These are phyloP conservation scores for Botrytis fragariae DNA, from an alignment of 2,329 filamentous ascomycete genomes.

Conservation along the genomic window DNA sequence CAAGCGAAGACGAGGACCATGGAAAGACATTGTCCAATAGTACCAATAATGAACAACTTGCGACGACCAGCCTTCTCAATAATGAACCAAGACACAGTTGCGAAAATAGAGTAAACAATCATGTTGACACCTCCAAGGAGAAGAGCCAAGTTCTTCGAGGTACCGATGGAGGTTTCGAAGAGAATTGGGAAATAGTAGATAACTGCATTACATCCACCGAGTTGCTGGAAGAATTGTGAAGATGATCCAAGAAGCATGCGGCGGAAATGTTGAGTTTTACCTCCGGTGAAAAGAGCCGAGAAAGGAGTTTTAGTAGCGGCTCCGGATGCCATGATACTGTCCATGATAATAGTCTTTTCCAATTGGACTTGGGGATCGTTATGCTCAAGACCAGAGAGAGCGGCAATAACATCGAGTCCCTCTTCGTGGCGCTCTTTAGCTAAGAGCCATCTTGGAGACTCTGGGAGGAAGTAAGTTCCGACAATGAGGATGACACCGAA, in stretches of 20 bases:
- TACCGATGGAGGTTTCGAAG: conserved; percentile 48
- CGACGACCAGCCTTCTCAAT: conserved; percentile 63
- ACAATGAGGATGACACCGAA: conserved; percentile 83
- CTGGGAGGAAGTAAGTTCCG: conserved; percentile 87
- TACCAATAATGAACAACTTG: conserved; percentile 69
- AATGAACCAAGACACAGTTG: conserved; percentile 51
- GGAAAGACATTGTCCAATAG: conserved; percentile 58
- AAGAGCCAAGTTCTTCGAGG: conserved; percentile 49
- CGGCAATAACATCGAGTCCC: conserved; percentile 94
- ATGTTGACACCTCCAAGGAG: conserved; percentile 56
- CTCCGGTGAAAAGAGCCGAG: conserved; percentile 49
- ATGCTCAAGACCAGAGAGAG: conserved; percentile 70
- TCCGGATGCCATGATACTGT: conserved; percentile 42
- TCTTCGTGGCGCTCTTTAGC: conserved; percentile 97
- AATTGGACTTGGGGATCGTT: conserved; percentile 44
- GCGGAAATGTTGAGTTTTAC: conserved; percentile 54
- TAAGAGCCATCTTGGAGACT: conserved; percentile 94
- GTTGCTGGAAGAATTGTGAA: conserved; percentile 54
- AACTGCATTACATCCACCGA: conserved; percentile 46
- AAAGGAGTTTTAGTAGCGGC: conserved; percentile 36
- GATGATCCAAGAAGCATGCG: conserved; percentile 51
- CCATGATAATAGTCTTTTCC: conserved; percentile 38
- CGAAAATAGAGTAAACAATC: conserved; percentile 54
- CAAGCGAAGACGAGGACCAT: conserved; percentile 57
- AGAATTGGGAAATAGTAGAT: conserved; percentile 52